A percentile compares a stretch with the other conserved stretches of the same genome.
Conservation (phyloP, 2,329 filamentous ascomycete genomes). For the Tympanopsis confertula region DNA sequence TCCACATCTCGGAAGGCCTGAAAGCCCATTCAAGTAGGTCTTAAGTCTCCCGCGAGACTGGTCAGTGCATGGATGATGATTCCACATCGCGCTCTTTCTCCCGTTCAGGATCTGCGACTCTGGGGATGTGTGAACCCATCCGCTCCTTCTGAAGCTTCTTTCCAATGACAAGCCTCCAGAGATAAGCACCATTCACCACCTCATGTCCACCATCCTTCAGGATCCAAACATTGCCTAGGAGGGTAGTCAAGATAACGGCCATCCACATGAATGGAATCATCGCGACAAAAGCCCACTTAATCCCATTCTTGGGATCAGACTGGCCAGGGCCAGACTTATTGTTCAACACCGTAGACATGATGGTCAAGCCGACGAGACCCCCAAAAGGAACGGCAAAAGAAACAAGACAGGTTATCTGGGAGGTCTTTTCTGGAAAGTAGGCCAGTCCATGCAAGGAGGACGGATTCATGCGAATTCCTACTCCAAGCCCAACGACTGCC, state of each 20-base stretch:
- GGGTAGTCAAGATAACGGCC: slow-evolving; percentile 15
- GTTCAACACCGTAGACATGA: slow-evolving; percentile 61
- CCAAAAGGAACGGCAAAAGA: slow-evolving; percentile 49
- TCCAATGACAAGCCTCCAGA: slow-evolving; percentile 8
- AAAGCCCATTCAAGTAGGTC: no score
- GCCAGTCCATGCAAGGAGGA: slow-evolving; percentile 49
- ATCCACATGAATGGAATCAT: slow-evolving; percentile 44
- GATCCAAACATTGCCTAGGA: slow-evolving; percentile 21
- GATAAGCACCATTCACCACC: slow-evolving; percentile 9
- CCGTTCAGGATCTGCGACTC: no score
- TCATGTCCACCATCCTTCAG: slow-evolving; percentile 11
- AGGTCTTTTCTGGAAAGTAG: slow-evolving; percentile 44
- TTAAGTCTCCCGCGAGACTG: no score
- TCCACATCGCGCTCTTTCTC: no score
- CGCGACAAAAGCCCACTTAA: slow-evolving; percentile 55
- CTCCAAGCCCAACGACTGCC: slow-evolving; percentile 49
- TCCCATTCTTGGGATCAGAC: slow-evolving; percentile 27
- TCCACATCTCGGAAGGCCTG: no score
- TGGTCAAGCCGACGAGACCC: slow-evolving; percentile 50
- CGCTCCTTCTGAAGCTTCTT: slow-evolving; percentile 7
- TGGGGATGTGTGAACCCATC: no score
- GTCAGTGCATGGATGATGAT: no score
- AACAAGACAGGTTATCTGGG: slow-evolving; percentile 47
- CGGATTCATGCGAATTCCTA: slow-evolving; percentile 55
- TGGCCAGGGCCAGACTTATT: slow-evolving; percentile 30